Evolutionary conservation across 2,329 filamentous ascomycete genomes (phyloP).

Genomic region (Aureobasidium sp.): DNA sequence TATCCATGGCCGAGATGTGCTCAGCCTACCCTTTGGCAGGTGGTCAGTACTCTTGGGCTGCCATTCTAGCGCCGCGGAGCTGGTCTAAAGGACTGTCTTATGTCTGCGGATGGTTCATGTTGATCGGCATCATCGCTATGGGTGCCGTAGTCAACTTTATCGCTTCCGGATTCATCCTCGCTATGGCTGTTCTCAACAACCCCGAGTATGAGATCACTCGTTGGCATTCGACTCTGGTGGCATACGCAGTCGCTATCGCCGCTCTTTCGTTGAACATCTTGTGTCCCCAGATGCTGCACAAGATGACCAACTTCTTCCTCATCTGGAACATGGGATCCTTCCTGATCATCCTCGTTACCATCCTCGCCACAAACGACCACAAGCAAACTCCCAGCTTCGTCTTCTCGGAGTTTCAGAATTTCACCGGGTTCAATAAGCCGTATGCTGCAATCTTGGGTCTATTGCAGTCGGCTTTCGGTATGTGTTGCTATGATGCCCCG

Average conservation of each 20-base stretch:
- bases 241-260: slow-evolving; percentile 40
- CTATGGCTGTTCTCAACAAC: slow-evolving; percentile 44
- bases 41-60: slow-evolving; percentile 51
- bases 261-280: slow-evolving; percentile 42
- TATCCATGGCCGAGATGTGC: slow-evolving; percentile 52
- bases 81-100: slow-evolving; percentile 30
- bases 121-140: slow-evolving; percentile 40
- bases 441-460: slow-evolving; percentile 47
- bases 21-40: slow-evolving; percentile 48
- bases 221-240: slow-evolving; percentile 48
- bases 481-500: slow-evolving; percentile 40
- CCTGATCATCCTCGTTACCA: slow-evolving; percentile 42
- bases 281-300: slow-evolving; percentile 42
- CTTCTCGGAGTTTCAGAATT: slow-evolving; percentile 46
- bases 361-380: slow-evolving; percentile 45
- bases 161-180: slow-evolving; percentile 47
- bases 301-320: slow-evolving; percentile 39
- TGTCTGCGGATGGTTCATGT: slow-evolving; percentile 33
- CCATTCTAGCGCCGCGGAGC: slow-evolving; percentile 43
- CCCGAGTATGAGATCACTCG: slow-evolving; percentile 44
- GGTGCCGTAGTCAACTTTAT: slow-evolving; percentile 48
- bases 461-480: slow-evolving; percentile 45
- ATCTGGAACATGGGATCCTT: slow-evolving; percentile 48
- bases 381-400: slow-evolving; percentile 48
- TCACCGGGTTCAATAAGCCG: slow-evolving; percentile 41